Evolutionary conservation across 1,284 basidiomycete species (phyloP), one percentile per base, ranked within the genome.

Genomic region (Boletus sp.): DNA sequence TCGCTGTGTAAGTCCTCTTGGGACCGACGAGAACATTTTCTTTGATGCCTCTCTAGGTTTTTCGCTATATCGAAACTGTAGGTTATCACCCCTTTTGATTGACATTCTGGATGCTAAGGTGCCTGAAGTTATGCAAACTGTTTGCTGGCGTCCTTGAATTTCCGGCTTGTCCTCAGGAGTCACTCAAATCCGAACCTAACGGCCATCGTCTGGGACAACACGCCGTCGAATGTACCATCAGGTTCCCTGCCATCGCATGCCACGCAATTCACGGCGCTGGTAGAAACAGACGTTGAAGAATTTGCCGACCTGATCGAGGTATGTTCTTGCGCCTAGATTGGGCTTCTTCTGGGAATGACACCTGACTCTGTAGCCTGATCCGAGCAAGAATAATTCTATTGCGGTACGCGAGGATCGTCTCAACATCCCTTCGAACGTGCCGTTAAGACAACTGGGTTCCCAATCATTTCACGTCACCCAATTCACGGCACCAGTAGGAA

Each of bases 41-140:
- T 6, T 56, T 53, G 30, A 58, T 28, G 7, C 9, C 13, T 17
- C 11, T 2, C 6, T 21, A 72, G 64, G 25, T 74, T 71, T 54
- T 72, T 56, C 44, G 46, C 43, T 19, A 48, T 64, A 49, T 70
- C 72, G 8, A 71, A 72, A 48, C 66, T 72, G 71, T 72, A 17
- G 2, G 69, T 53, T 7, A 7, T 47, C 16, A 16, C 5, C 6
- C 0, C 23, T 21, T 28, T 33, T n/a, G 11, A 43, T 1, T 7
- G 7, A 17, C 2, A 4, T 35, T 6, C 1, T 28, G 11, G 4
- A 6, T 40, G 10, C 19, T 59, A 4, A 59, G 21, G n/a, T 8
- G 7, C 7, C 1, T n/a, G 21, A 14, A 70, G 68, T 6, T 72
- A 72, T 53, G 67, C 67, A 30, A 71, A 69, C 25, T 63, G 60